Percentiles rank a stretch among this genome's conserved stretches.
phyloP scores from a whole-genome alignment of 164 flowering plant species.

The Dillenia suffruticosa region DNA sequence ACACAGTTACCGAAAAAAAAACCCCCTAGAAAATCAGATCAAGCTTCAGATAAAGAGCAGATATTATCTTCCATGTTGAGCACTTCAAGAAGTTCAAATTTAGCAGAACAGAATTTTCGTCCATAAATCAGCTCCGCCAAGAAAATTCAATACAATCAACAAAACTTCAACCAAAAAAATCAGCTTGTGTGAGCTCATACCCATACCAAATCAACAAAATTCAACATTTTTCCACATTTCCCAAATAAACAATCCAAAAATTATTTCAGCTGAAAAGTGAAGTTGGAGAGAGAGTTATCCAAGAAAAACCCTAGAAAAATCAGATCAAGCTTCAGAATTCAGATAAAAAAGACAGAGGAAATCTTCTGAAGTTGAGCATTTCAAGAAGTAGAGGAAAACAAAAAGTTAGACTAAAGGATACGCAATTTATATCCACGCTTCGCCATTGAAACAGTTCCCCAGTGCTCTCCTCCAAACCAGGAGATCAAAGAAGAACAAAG shows the following conservation, averaged over 20 bases:
- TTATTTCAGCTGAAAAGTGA: too few species aligned
- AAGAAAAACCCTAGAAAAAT: background rate
- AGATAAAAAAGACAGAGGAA: background rate
- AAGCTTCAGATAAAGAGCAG: background rate
- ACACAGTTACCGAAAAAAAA: background rate
- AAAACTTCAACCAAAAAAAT: too few species aligned
- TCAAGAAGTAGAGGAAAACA: constrained; percentile 1
- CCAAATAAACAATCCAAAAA: too few species aligned
- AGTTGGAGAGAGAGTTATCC: background rate
- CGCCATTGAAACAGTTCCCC: constrained; percentile 34
- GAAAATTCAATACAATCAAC: too few species aligned
- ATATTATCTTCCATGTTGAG: constrained; percentile 7
- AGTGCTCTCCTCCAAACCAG: background rate
- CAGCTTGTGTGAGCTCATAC: too few species aligned
- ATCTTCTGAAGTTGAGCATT: constrained; percentile 6
- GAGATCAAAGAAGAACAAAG: background rate
- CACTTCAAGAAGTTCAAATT: constrained; percentile 5
- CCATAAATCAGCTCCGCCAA: too few species aligned
- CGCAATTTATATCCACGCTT: constrained; percentile 83
- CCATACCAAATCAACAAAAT: too few species aligned
- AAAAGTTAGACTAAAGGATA: constrained; percentile 45
- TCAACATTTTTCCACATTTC: too few species aligned
- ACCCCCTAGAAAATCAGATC: constrained; percentile 9
- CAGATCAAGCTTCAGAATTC: constrained; percentile 2
- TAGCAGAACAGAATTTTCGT: background rate